Evolutionary conservation across 106 monocot species (phyloP).

Genomic region (Dactylorhiza incarnata): DNA sequence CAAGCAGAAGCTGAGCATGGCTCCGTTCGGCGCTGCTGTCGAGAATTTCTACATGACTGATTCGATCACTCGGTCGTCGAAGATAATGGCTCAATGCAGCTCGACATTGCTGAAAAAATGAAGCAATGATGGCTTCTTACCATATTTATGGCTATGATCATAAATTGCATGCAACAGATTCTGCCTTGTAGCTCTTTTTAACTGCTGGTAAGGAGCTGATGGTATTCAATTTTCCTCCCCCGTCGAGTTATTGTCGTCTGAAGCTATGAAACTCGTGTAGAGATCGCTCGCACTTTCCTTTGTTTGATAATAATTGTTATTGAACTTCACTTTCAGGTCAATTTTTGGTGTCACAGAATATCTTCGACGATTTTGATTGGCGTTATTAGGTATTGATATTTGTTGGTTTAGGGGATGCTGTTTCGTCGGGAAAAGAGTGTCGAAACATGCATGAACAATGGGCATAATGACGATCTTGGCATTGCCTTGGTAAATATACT

Average conservation of each 20-base stretch:
- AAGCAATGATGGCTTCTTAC: not conserved
- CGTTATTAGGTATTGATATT: too few species aligned
- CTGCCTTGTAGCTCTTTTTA: not conserved
- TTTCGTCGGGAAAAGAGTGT: too few species aligned
- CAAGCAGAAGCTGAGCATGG: constrained; percentile 28
- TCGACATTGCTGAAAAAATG: constrained; percentile 63
- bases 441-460: too few species aligned
- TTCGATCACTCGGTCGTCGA: constrained; percentile 89
- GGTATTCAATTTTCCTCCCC: not conserved
- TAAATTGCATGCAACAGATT: constrained; percentile 7
- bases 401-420: too few species aligned
- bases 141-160: not conserved
- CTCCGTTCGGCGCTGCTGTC: constrained; percentile 45
- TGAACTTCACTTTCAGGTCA: too few species aligned
- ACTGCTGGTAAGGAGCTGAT: not conserved
- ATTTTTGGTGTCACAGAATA: too few species aligned
- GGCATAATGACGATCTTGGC: too few species aligned
- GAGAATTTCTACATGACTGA: constrained; percentile 98
- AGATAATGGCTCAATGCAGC: constrained; percentile 99
- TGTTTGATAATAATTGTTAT: too few species aligned
- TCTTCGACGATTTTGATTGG: too few species aligned
- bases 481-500: too few species aligned
- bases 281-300: too few species aligned
- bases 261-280: not conserved
- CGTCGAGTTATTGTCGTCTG: not conserved